Base-by-base conservation (phyloP, 371 early-diverging fungal species). In the Blakeslea trispora region DNA sequence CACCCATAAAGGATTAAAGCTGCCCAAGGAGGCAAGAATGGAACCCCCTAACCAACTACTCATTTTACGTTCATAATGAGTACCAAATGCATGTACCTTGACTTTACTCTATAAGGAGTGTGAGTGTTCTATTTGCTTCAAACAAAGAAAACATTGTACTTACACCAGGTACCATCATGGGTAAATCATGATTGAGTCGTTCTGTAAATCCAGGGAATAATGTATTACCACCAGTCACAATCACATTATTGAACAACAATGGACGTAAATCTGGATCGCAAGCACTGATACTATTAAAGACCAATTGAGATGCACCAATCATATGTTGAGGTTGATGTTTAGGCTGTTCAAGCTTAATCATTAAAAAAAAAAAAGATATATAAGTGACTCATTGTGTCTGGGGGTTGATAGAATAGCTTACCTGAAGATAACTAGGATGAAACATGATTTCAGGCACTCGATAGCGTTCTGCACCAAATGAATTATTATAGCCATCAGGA, bases 1-100 rank as follows among this genome's bases (percentile, higher is more conserved):
- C 15, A 98, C 88, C 98, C 98, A 97, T 54, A 98, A 80, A 73
- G 95, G 97, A 66, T 97, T 95, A 82, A 98, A 98, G 0, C 94
- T 93, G 51, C 94, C 94, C 55, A 97, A 67, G 1, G 96, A 96
- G 0, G 95, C 90, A 43, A 98, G 74, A 51, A 97, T 94, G 2
- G 98, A 97, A 3, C 98, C 98, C 46, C 99, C 99, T 35, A 96
- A 83, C 99, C 99, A 98, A 44, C 92, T 82, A 23, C 93, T 89
- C 61, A 90, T 93, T 63, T 86, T 89, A 44, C 96, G 87, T 71
- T 98, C 99, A 21, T 81, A 75, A 21, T 84, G 77, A 39, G 81
- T 86, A 50, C 84, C 88, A 5, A 93, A 83, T 3, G 92, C 89
- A 66, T 89, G 85, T 47, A 96, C 72, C 70, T 90, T 91, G 63